These are phyloP conservation scores for Candida glucosophila DNA, from an alignment of 1,139 yeast species.

Conservation along the genomic window DNA sequence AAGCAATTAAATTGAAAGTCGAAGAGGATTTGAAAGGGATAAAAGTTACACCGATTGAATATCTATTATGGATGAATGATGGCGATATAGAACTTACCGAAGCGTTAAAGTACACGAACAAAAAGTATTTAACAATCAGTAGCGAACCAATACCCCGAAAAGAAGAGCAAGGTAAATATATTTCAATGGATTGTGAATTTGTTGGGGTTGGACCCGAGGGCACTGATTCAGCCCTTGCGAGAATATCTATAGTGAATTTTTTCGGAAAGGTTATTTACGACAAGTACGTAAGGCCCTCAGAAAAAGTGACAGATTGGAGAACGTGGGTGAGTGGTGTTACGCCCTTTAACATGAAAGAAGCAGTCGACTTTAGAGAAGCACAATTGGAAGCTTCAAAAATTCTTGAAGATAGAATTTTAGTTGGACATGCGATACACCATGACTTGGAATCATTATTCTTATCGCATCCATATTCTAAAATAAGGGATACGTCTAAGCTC, in stretches of 20 bases:
- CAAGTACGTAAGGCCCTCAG: slow-evolving; percentile 65
- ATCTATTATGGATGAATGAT: too few species aligned
- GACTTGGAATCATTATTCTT: slow-evolving; percentile 64
- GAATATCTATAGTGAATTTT: slow-evolving; percentile 81
- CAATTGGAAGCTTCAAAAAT: slow-evolving; percentile 48
- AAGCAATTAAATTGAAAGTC: too few species aligned
- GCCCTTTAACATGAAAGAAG: slow-evolving; percentile 59
- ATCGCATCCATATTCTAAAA: slow-evolving; percentile 55
- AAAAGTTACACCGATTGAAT: too few species aligned
- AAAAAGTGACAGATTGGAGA: slow-evolving; percentile 80
- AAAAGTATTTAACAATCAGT: too few species aligned
- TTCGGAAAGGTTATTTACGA: slow-evolving; percentile 69
- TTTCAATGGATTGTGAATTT: slow-evolving; percentile 91
- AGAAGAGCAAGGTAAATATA: slow-evolving; percentile 52
- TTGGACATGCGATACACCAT: slow-evolving; percentile 81
- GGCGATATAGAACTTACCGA: too few species aligned
- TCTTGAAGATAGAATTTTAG: slow-evolving; percentile 44
- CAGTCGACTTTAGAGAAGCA: slow-evolving; percentile 58
- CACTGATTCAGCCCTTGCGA: slow-evolving; percentile 60
- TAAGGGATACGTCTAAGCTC: slow-evolving; percentile 70
- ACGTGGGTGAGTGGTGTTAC: slow-evolving; percentile 91
- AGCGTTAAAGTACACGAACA: too few species aligned
- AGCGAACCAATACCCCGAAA: too few species aligned
- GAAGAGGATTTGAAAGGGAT: too few species aligned
- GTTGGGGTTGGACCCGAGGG: slow-evolving; percentile 85